phyloP scores from a whole-genome alignment of 1,139 yeast species.

The Hemisphaericaspora xylofermentans region DNA sequence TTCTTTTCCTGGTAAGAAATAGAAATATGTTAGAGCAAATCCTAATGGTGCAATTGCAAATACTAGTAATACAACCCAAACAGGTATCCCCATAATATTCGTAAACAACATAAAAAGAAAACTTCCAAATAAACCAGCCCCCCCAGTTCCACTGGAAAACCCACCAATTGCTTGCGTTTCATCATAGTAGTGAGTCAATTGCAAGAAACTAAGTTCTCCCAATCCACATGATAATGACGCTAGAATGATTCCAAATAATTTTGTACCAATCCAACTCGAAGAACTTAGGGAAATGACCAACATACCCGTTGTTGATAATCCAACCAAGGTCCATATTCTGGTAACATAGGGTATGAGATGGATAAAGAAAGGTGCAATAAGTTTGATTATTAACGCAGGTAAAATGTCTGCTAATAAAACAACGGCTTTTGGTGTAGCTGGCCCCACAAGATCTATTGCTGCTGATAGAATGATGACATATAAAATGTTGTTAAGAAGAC shows the following conservation, averaged over 20 bases:
- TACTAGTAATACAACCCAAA: constrained; percentile 30
- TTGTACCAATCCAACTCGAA: constrained; percentile 26
- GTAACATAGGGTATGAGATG: constrained; percentile 59
- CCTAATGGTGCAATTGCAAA: constrained; percentile 41
- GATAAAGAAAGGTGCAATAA: constrained; percentile 75
- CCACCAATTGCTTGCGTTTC: constrained; percentile 64
- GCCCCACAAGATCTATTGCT: constrained; percentile 88
- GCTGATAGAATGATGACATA: constrained; percentile 92
- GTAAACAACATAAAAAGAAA: constrained; percentile 43
- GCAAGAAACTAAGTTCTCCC: constrained; percentile 87
- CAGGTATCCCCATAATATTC: constrained; percentile 32
- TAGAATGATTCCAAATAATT: constrained; percentile 68
- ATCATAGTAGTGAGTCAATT: constrained; percentile 70
- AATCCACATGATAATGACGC: constrained; percentile 87
- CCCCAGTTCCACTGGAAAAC: constrained; percentile 94
- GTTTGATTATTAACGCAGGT: constrained; percentile 74
- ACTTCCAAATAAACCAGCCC: constrained; percentile 87
- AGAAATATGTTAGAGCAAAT: constrained; percentile 29
- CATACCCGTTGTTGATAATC: constrained; percentile 75
- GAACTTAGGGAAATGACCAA: constrained; percentile 53
- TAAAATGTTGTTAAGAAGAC: constrained; percentile 80
- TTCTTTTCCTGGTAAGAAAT: constrained; percentile 25
- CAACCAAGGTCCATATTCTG: constrained; percentile 57
- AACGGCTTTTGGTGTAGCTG: constrained; percentile 77
- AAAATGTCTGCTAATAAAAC: constrained; percentile 84